Conservation (phyloP, 2,329 filamentous ascomycete species). For the Lachnum nothofagi region DNA sequence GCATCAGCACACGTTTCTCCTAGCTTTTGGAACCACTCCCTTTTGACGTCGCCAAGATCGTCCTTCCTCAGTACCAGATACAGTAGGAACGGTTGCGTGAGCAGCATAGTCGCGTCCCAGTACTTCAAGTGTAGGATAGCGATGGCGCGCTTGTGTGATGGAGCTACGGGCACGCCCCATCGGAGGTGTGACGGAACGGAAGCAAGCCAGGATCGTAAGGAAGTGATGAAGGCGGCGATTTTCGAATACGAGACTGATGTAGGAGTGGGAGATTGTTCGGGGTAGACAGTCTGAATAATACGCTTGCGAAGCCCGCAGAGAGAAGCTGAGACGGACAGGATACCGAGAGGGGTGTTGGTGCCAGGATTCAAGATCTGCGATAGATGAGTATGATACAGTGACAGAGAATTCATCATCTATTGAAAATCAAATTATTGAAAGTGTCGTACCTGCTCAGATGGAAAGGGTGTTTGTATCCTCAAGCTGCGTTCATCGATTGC, state of each 20-base stretch:
- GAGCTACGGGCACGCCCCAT: conserved; percentile 19
- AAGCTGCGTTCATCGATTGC: conserved; percentile 18
- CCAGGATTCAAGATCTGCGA: conserved; percentile 16
- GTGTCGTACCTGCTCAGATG: conserved; percentile 16
- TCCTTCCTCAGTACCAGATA: conserved; percentile 15
- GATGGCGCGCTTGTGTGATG: conserved; percentile 17
- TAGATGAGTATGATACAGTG: neutral
- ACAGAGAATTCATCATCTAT: neutral
- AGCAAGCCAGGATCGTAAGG: conserved; percentile 15
- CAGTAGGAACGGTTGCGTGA: conserved; percentile 20
- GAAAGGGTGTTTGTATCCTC: conserved; percentile 14
- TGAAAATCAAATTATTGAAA: neutral
- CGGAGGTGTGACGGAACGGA: conserved; percentile 20
- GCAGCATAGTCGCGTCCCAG: conserved; percentile 19
- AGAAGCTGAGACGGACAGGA: conserved; percentile 15
- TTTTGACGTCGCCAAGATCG: conserved; percentile 11
- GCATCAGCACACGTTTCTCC: conserved; percentile 19
- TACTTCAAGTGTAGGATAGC: conserved; percentile 21
- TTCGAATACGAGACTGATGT: conserved; percentile 16
- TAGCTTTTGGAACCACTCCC: conserved; percentile 18
- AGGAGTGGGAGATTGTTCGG: conserved; percentile 12
- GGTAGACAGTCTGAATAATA: conserved; percentile 22
- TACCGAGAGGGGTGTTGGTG: conserved; percentile 17
- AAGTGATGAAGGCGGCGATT: conserved; percentile 11
- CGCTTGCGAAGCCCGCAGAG: conserved; percentile 16